Evolutionary conservation across 352 stramenopile genomes (phyloP), one percentile per base, ranked within the genome.

Genomic region (Globisporangium nunn): DNA sequence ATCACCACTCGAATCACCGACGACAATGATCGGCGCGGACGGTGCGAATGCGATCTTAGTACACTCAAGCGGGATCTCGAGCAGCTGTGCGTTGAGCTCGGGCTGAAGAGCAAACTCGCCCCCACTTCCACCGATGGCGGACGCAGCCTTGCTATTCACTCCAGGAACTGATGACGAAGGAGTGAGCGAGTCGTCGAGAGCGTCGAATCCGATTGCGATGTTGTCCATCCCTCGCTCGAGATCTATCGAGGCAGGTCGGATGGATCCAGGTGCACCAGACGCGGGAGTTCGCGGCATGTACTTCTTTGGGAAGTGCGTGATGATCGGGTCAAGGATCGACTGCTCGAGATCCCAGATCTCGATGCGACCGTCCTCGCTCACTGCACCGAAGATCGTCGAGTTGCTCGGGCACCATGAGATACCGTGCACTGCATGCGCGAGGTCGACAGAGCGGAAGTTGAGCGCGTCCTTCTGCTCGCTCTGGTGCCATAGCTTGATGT

Each of bases 331-430:
- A 0, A 97, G 64, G 28, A 71, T 88, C 10, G 81, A 96, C 40
- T 88, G 71, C 6, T 69, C 64, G n/a, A 97, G 66, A 58, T 97
- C 86, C 89, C 89, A 97, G 45, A 97, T 85, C 59, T 96, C 84
- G 33, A 97, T 86, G 23, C 87, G 78, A n/a, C 89, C 91, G 60
- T 97, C 90, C 55, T 94, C 88, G 0, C 84, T 80, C 11, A 96
- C 89, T 0, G 74, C 79, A 17, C 78, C 87, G 59, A 97, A 96
- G 10, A 97, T 74, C 7, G 78, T 95, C 28, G 85, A 68, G 61
- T 87, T 70, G 39, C 69, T 81, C 0, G 91, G 89, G 52, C 82
- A 95, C 89, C 91, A 97, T 1, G 78, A 85, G 50, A 96, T 81
- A 35, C 87, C 78, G 35, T 93, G 64, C 2, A 97, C 87, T 0